Evolutionary conservation across 768 basidiomycete species (phyloP), one percentile per base, ranked within the genome.

Genomic region (Pleurotus sapidus): DNA sequence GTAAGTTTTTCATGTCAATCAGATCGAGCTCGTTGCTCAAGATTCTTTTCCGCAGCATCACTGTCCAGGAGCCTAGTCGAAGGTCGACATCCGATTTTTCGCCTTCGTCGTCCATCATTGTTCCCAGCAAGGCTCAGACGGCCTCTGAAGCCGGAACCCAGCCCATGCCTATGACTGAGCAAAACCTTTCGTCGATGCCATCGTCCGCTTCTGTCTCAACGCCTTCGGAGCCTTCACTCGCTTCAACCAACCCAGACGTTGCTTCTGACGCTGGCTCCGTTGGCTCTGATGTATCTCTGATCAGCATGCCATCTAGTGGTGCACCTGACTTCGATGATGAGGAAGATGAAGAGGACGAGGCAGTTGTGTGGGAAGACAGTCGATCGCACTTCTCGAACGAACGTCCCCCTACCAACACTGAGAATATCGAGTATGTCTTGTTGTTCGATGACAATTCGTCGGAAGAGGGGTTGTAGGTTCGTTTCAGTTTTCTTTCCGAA

Each of bases 361-460:
- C 69, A n/a, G 67, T 54, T 15, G 51, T 82, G 9, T 88, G 83
- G 80, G 81, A 82, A 57, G 87, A 85, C 57, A 83, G 79, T 49
- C 77, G 77, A 23, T 72, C 76, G 5, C 72, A 74, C 20, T 68
- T 74, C 3, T 37, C 73, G 67, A 59, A 59, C 49, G 59, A 67
- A 58, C 51, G 72, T 60, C 55, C 59, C 8, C 60, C 64, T 55
- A 46, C 60, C 25, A 60, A 61, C 51, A 61, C 65, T 27, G 60
- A 65, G 20, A 66, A 63, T 37, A 68, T 80, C 61, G 88, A 90
- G 59, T 91, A 88, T 64, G 87, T 90, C 12, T 75, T 91, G 56
- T 68, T 91, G 57, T 91, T 88, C 61, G 89, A 89, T 64, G 84
- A 84, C 59, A 76, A 74, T 49, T 81, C 80, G 5, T 82, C 82